phyloP scores from a whole-genome alignment of 352 stramenopile genomes.

The Phytophthora capsici region DNA sequence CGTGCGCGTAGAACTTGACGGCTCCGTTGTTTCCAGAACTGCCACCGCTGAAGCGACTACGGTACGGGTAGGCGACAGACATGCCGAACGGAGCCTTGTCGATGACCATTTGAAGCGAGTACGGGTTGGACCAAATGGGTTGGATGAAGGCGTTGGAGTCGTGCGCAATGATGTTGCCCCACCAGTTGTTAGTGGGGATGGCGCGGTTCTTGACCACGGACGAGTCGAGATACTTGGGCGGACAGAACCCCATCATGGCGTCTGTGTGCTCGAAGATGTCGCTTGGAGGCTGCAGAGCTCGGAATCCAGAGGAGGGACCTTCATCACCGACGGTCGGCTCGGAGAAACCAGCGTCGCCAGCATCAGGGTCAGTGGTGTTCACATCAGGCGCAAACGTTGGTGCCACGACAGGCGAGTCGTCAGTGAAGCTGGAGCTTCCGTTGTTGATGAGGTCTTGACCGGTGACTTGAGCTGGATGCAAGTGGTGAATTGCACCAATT shows the following conservation, averaged over 20 bases:
- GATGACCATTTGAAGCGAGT: slow-evolving; percentile 49
- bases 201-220: slow-evolving; percentile 50
- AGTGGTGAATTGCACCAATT: slow-evolving; percentile 24
- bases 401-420: slow-evolving; percentile 18
- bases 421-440: slow-evolving; percentile 18
- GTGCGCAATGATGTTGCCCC: slow-evolving; percentile 71
- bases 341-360: slow-evolving; percentile 1
- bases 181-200: slow-evolving; percentile 80
- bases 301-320: slow-evolving; percentile 20
- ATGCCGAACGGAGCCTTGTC: slow-evolving; percentile 58
- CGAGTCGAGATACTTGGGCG: slow-evolving; percentile 58
- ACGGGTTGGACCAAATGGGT: slow-evolving; percentile 68
- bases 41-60: slow-evolving; percentile 55
- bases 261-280: slow-evolving; percentile 60
- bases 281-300: slow-evolving; percentile 35
- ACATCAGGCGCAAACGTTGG: slow-evolving; percentile 11
- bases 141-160: slow-evolving; percentile 43
- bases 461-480: slow-evolving; percentile 18
- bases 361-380: slow-evolving; percentile 9
- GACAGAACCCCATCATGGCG: slow-evolving; percentile 55
- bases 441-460: slow-evolving; percentile 21
- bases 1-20: slow-evolving; percentile 63
- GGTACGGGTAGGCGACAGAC: slow-evolving; percentile 61
- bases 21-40: slow-evolving; percentile 59
- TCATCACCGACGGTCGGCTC: slow-evolving; percentile 14